Conservation (phyloP, 2,329 filamentous ascomycete genomes). For the Tympanopsis confertula region DNA sequence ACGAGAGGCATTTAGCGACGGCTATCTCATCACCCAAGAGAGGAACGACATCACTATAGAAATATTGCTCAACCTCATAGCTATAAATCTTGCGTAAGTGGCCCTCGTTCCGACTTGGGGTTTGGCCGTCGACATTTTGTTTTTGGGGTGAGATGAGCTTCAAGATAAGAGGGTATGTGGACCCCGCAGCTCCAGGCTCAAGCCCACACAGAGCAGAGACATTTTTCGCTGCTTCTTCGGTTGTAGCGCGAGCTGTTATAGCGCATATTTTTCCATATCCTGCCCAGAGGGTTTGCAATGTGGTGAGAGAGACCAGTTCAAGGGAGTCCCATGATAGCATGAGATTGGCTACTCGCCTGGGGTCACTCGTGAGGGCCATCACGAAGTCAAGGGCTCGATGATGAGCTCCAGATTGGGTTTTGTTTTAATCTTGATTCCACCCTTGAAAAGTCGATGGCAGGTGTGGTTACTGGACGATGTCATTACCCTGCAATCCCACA, state of each 20-base stretch:
- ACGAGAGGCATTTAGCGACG: constrained; percentile 37
- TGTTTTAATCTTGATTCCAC: too few species aligned
- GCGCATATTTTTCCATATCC: constrained; percentile 44
- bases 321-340: constrained; percentile 26
- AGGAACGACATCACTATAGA: constrained; percentile 46
- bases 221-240: constrained; percentile 6
- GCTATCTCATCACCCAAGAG: constrained; percentile 26
- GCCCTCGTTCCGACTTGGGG: constrained; percentile 36
- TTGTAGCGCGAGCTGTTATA: constrained; percentile 27
- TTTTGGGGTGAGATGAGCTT: constrained; percentile 47
- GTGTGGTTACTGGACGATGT: too few species aligned
- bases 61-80: constrained; percentile 56
- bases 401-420: too few species aligned
- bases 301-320: constrained; percentile 22
- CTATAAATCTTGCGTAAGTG: constrained; percentile 55
- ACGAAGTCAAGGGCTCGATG: too few species aligned
- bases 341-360: constrained; percentile 21
- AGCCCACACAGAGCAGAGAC: constrained; percentile 3
- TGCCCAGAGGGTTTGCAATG: constrained; percentile 34
- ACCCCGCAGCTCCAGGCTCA: constrained; percentile 7
- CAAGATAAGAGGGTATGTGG: constrained; percentile 32
- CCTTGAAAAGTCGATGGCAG: too few species aligned
- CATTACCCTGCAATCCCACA: too few species aligned
- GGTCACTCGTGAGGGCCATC: too few species aligned
- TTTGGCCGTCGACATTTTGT: constrained; percentile 5